Conservation (phyloP, 2,329 filamentous ascomycete species). For the Paraphaeosphaeria minitans region DNA sequence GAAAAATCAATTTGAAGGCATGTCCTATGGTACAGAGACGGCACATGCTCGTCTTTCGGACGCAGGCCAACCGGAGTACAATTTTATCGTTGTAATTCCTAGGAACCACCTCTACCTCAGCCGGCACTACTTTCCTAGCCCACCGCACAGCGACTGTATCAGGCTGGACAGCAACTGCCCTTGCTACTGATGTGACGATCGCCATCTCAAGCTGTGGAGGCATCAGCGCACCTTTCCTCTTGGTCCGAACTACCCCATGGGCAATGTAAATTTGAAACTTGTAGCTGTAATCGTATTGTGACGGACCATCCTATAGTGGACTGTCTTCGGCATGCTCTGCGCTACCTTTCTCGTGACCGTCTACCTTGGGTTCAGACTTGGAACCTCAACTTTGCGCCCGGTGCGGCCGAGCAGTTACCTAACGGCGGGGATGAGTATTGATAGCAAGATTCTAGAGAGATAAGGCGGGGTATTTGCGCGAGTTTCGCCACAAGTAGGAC, state of each 20-base stretch:
- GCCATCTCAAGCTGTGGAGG: slow-evolving; percentile 29
- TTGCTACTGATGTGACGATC: slow-evolving; percentile 28
- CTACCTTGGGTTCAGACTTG: slow-evolving; percentile 27
- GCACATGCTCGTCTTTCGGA: no score
- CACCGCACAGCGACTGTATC: slow-evolving; percentile 28
- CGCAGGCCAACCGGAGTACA: no score
- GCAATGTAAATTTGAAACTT: slow-evolving; percentile 18
- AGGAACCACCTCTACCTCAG: no score
- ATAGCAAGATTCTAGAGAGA: not conserved
- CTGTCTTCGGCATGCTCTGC: slow-evolving; percentile 26
- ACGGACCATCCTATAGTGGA: slow-evolving; percentile 18
- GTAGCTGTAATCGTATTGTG: not conserved
- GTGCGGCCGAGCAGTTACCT: slow-evolving; percentile 25
- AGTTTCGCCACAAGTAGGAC: not conserved
- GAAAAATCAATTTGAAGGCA: no score
- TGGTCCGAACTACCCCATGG: slow-evolving; percentile 29
- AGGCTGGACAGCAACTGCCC: slow-evolving; percentile 27
- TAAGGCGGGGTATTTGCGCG: not conserved
- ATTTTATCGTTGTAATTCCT: no score
- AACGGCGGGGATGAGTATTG: not conserved
- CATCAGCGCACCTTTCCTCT: slow-evolving; percentile 28
- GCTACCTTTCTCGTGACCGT: slow-evolving; percentile 24
- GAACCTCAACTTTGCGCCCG: slow-evolving; percentile 29
- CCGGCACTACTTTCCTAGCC: slow-evolving; percentile 28
- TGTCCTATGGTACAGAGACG: no score